Evolutionary conservation across 345 rosid species (phyloP).

Genomic region (Gossypium longicalyx): DNA sequence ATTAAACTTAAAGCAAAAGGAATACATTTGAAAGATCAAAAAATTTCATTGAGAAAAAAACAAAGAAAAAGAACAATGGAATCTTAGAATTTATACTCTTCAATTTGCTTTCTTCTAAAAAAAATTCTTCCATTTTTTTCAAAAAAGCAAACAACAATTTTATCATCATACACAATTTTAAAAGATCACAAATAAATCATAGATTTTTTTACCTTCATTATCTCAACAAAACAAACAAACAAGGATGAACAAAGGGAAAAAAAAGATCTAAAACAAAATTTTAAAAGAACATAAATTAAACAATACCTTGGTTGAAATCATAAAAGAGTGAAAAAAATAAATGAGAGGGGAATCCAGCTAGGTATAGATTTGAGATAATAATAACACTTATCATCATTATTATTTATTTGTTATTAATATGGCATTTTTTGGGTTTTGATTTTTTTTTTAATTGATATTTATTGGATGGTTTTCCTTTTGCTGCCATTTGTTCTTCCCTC

Average conservation of each 20-base stretch:
- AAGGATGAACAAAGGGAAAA: neutral
- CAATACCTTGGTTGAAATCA: neutral
- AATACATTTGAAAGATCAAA: neutral
- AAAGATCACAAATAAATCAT: neutral
- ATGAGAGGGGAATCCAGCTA: neutral
- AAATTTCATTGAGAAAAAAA: neutral
- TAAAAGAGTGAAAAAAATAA: neutral
- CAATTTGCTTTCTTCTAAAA: neutral
- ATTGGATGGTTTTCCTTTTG: neutral
- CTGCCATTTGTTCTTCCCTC: neutral
- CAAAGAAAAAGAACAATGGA: neutral
- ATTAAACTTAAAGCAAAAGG: neutral
- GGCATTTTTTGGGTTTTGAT: neutral
- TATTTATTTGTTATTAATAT: neutral
- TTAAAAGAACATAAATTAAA: neutral
- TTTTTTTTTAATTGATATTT: neutral
- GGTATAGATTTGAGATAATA: neutral
- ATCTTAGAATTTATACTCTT: neutral
- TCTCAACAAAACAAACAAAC: conserved; percentile 5
- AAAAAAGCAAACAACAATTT: neutral
- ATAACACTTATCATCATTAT: neutral
- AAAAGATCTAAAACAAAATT: neutral
- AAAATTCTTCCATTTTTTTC: neutral
- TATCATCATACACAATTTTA: neutral
- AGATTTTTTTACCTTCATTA: neutral